Evolutionary conservation across 2,329 filamentous ascomycete genomes (phyloP), one percentile per base, ranked within the genome.

Genomic region (Didymella sp.): DNA sequence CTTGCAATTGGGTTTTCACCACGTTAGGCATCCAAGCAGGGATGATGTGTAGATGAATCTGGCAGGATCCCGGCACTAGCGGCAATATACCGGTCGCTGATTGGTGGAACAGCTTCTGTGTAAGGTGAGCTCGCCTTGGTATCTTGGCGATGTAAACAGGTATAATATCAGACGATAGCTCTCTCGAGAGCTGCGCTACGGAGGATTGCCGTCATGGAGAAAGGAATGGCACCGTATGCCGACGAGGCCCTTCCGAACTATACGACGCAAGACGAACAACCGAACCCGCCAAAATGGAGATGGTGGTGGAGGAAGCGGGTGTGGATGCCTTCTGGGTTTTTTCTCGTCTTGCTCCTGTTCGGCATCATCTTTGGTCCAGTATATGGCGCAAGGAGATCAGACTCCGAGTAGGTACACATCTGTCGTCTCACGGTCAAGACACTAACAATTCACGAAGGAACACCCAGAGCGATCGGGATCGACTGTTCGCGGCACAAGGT

Each of bases 261-360:
- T 38, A 37, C 48, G 21, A 8, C 15, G 27, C 35, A 41, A 11
- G 44, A 48, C 12, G 21, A 28, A 6, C 37, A 48, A 24, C 13
- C 51, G 5, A 31, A 42, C 25, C 13, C 43, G 19, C 25, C 44
- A 11, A 48, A n/a, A 15, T 5, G 51, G 38, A 55, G 9, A 6
- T 43, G 51, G 45, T 55, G 51, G 51, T 17, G 30, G 45, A 50
- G 45, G 11, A 56, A 56, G 21, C 31, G 52, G 17, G 45, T 56
- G 1, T 50, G 45, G 45, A 19, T 56, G 9, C 22, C 38, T 4
- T 24, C 9, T 9, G 30, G 47, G 5, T 5, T 55, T 1, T 11
- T 49, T 6, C 12, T 43, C 1, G 12, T 38, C n/a, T 37, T 37
- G 15, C 28, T 25, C 3, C 2, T 45, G 8, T 38, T 50, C n/a